Percentiles rank a stretch among this genome's conserved stretches.
phyloP scores from a whole-genome alignment of 2,329 filamentous ascomycete species.

The Ophiostoma pallidulum region DNA sequence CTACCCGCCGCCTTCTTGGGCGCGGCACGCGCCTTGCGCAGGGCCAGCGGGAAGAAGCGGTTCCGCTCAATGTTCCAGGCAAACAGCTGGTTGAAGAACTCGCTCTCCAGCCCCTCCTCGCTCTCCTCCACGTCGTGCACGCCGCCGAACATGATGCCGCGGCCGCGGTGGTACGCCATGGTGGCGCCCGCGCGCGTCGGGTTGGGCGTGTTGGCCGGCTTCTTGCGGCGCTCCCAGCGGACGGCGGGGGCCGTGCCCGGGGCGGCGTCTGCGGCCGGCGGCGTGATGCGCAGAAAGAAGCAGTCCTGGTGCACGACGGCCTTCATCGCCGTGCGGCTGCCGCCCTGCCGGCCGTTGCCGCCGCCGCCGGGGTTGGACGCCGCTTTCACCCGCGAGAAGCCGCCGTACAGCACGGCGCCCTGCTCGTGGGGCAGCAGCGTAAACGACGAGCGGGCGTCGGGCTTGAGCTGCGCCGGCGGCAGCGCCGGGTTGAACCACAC shows the following conservation, averaged over 20 bases:
- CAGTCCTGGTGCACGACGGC: constrained; percentile 91
- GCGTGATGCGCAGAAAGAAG: constrained; percentile 78
- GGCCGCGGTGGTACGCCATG: constrained; percentile 88
- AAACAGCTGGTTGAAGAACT: constrained; percentile 89
- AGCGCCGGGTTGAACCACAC: constrained; percentile 71
- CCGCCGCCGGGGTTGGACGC: constrained; percentile 54
- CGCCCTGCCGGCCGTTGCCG: constrained; percentile 30
- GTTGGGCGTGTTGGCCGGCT: constrained; percentile 77
- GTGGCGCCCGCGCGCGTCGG: constrained; percentile 80
- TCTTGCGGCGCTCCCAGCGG: constrained; percentile 89
- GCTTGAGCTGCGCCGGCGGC: constrained; percentile 72
- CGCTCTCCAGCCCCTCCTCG: constrained; percentile 91
- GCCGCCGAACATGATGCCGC: constrained; percentile 87
- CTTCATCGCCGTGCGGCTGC: constrained; percentile 64
- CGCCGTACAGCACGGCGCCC: constrained; percentile 83
- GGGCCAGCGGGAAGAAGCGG: constrained; percentile 74
- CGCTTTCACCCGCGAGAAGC: constrained; percentile 84
- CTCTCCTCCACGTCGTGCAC: constrained; percentile 88
- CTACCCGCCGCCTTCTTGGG: constrained; percentile 45
- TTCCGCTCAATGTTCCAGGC: constrained; percentile 96
- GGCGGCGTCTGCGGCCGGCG: constrained; percentile 57
- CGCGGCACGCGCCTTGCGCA: constrained; percentile 63
- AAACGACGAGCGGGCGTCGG: constrained; percentile 85
- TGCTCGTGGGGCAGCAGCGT: constrained; percentile 83
- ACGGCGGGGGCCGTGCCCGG: constrained; percentile 59